These are phyloP conservation scores for Ottelia alismoides DNA, from an alignment of 106 monocot genomes.

Conservation along the genomic window DNA sequence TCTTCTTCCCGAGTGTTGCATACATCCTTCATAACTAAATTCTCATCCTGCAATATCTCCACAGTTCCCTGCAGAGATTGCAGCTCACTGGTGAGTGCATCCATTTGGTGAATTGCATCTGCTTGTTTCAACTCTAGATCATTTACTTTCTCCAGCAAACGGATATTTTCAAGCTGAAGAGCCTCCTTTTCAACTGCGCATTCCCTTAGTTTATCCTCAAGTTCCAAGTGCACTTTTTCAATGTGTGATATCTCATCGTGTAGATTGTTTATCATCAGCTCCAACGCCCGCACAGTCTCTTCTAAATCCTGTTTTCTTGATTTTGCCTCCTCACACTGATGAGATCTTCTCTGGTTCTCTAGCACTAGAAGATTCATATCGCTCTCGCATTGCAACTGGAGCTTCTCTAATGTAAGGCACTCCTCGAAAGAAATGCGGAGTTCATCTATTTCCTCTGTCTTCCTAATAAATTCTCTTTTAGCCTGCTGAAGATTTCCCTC, in stretches of 20 bases:
- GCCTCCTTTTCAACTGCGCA: not conserved
- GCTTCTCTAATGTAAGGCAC: too few species aligned
- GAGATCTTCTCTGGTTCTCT: too few species aligned
- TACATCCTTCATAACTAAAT: slow-evolving; percentile 27
- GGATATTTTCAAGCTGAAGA: slow-evolving; percentile 4
- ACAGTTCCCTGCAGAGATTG: slow-evolving; percentile 36
- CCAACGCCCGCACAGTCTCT: slow-evolving; percentile 24
- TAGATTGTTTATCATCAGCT: slow-evolving; percentile 23
- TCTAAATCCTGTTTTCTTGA: slow-evolving; percentile 23
- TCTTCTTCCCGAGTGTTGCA: slow-evolving; percentile 36
- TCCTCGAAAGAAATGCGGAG: too few species aligned
- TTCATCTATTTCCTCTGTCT: slow-evolving; percentile 13
- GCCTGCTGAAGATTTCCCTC: slow-evolving; percentile 27
- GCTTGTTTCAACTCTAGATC: slow-evolving; percentile 27
- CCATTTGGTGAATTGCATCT: slow-evolving; percentile 26
- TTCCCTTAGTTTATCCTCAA: slow-evolving; percentile 6
- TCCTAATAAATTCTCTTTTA: slow-evolving; percentile 29
- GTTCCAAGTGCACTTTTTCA: slow-evolving; percentile 5
- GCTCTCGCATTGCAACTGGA: too few species aligned
- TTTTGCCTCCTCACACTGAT: slow-evolving; percentile 10
- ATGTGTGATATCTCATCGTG: slow-evolving; percentile 10
- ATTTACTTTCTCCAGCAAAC: slow-evolving; percentile 12
- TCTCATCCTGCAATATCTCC: slow-evolving; percentile 30
- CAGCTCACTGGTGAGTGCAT: slow-evolving; percentile 15
- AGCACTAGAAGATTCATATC: too few species aligned